phyloP scores from a whole-genome alignment of 1,284 basidiomycete genomes.

The Apiotrichum siamense region DNA sequence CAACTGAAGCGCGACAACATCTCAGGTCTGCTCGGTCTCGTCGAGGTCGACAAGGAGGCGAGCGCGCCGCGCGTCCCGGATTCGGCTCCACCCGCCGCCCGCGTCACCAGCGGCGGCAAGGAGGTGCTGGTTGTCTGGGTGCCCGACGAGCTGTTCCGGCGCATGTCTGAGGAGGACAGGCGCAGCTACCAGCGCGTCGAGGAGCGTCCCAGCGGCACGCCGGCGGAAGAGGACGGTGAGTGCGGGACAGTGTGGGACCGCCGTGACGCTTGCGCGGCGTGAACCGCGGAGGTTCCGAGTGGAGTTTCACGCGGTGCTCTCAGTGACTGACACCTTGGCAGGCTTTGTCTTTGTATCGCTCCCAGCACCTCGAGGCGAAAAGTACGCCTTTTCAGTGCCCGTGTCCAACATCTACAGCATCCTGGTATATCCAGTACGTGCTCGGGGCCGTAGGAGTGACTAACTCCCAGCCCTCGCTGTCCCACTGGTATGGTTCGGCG shows the following conservation, averaged over 20 bases:
- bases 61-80: constrained; percentile 6
- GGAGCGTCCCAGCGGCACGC: constrained; percentile 13
- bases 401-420: constrained; percentile 84
- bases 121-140: constrained; percentile 44
- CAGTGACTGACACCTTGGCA: no score
- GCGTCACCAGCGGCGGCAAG: constrained; percentile 9
- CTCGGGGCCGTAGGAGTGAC: neutral
- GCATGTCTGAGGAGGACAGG: constrained; percentile 41
- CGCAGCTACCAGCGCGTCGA: constrained; percentile 36
- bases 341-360: constrained; percentile 45
- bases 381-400: constrained; percentile 91
- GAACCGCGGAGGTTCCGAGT: no score
- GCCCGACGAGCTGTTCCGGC: constrained; percentile 38
- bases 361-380: constrained; percentile 58
- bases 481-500: constrained; percentile 46
- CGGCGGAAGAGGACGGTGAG: constrained; percentile 38
- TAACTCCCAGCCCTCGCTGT: constrained; percentile 40
- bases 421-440: constrained; percentile 63
- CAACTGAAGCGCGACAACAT: constrained; percentile 87
- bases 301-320: neutral
- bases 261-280: neutral
- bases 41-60: constrained; percentile 53
- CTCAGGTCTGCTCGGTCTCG: constrained; percentile 81
- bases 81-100: neutral
- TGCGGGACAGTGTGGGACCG: neutral